phyloP scores from a whole-genome alignment of 371 early-diverging fungal species.

The Mortierella sp. region DNA sequence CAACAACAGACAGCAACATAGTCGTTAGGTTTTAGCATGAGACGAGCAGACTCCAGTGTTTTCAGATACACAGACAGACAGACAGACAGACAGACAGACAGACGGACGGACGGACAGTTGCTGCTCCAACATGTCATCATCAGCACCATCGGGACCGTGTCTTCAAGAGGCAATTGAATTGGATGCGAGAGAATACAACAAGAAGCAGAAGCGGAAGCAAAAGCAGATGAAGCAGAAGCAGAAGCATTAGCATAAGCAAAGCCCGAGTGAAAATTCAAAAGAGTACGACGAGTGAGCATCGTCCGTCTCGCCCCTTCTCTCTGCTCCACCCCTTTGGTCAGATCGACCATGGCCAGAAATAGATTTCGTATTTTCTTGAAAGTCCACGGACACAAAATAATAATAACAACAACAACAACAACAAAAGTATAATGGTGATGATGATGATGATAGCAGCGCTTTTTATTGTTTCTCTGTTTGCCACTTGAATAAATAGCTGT shows the following conservation, averaged over 20 bases:
- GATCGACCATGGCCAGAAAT: constrained; percentile 10
- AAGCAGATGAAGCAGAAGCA: background rate
- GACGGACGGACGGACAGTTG: too few species aligned
- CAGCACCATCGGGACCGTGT: too few species aligned
- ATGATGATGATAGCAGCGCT: background rate
- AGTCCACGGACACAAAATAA: constrained; percentile 11
- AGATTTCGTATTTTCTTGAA: background rate
- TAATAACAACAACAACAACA: background rate
- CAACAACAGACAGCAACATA: background rate
- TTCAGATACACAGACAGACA: background rate
- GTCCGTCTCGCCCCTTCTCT: background rate
- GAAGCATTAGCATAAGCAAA: background rate
- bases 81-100: background rate
- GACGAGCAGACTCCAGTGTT: background rate
- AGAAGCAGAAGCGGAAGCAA: background rate
- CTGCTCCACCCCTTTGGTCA: constrained; percentile 2
- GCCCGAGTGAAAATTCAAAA: background rate
- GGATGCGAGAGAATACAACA: background rate
- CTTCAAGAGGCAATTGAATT: background rate
- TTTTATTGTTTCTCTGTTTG: background rate
- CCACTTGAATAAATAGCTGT: constrained; percentile 13
- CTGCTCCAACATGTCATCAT: too few species aligned
- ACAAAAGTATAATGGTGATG: background rate
- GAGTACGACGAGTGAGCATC: background rate
- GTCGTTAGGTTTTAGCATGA: background rate